These are phyloP conservation scores for Apiotrichum sp. DNA, from an alignment of 1,284 basidiomycete species.

Conservation along the genomic window DNA sequence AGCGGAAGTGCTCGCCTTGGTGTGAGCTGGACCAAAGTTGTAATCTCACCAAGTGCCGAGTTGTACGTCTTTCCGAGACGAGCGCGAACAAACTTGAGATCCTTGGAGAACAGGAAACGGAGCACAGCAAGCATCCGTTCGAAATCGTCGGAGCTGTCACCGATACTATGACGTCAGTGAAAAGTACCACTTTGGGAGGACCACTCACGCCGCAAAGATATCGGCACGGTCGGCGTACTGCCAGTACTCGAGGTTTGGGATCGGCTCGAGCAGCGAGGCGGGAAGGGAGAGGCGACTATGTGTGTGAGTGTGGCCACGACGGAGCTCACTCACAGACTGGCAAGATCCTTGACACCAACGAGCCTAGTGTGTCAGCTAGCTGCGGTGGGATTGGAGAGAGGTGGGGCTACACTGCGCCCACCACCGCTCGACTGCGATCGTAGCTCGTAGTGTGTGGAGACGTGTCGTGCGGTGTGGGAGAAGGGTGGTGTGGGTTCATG, in stretches of 20 bases:
- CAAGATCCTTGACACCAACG: constrained; percentile 76
- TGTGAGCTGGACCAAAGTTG: too few relatives aligned
- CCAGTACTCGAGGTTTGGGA: constrained; percentile 93
- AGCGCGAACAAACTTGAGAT: constrained; percentile 87
- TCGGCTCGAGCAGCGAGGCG: constrained; percentile 80
- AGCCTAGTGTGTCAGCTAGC: constrained; percentile 23
- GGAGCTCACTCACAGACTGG: constrained; percentile 63
- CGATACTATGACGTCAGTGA: constrained; percentile 53
- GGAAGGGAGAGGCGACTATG: constrained; percentile 77
- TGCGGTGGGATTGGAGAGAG: background rate
- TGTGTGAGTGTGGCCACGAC: background rate
- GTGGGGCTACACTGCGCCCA: too few relatives aligned
- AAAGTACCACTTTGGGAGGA: background rate
- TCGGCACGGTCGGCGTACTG: constrained; percentile 91
- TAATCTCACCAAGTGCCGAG: constrained; percentile 64
- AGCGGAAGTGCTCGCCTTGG: constrained; percentile 71
- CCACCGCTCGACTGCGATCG: too few relatives aligned
- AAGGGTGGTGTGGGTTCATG: too few relatives aligned
- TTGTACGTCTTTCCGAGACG: constrained; percentile 95
- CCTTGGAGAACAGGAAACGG: constrained; percentile 86
- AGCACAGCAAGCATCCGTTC: constrained; percentile 87
- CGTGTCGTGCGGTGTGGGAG: too few relatives aligned
- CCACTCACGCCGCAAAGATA: constrained; percentile 73
- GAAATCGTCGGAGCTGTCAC: constrained; percentile 81
- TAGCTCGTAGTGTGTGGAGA: too few relatives aligned